These are phyloP conservation scores for Dacryopinax primogenitus DNA, from an alignment of 768 basidiomycete species.

Conservation along the genomic window DNA sequence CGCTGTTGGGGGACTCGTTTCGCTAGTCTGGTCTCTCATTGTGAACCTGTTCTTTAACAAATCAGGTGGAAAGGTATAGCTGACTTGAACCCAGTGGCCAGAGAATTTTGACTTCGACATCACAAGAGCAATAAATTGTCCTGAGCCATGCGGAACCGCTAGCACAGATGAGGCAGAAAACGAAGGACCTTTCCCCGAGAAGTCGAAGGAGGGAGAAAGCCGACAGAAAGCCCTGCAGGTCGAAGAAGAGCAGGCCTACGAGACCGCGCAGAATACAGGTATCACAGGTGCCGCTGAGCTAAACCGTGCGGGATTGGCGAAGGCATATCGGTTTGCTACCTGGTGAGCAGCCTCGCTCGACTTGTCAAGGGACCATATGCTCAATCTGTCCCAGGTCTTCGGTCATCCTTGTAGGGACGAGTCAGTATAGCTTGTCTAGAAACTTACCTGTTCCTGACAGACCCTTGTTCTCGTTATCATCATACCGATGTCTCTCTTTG, in stretches of 20 bases:
- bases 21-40: constrained; percentile 49
- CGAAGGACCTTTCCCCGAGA: background rate
- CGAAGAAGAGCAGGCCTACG: constrained; percentile 19
- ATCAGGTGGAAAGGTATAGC: background rate
- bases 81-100: constrained; percentile 45
- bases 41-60: constrained; percentile 29
- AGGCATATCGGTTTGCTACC: constrained; percentile 71
- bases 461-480: constrained; percentile 45
- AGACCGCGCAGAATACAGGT: constrained; percentile 14
- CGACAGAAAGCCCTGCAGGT: background rate
- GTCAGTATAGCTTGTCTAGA: background rate
- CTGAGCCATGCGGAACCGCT: constrained; percentile 8
- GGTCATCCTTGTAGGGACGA: constrained; percentile 39
- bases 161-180: background rate
- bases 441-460: background rate
- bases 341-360: constrained; percentile 27
- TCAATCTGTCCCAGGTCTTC: constrained; percentile 33
- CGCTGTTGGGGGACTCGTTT: constrained; percentile 63
- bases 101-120: constrained; percentile 69
- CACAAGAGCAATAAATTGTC: constrained; percentile 62
- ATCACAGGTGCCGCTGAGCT: constrained; percentile 39
- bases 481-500: constrained; percentile 79
- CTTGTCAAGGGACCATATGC: background rate
- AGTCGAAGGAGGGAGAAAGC: background rate
- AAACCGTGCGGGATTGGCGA: constrained; percentile 49